phyloP scores from a whole-genome alignment of 139 green algal species.

The Limnomonas spitsbergensis region DNA sequence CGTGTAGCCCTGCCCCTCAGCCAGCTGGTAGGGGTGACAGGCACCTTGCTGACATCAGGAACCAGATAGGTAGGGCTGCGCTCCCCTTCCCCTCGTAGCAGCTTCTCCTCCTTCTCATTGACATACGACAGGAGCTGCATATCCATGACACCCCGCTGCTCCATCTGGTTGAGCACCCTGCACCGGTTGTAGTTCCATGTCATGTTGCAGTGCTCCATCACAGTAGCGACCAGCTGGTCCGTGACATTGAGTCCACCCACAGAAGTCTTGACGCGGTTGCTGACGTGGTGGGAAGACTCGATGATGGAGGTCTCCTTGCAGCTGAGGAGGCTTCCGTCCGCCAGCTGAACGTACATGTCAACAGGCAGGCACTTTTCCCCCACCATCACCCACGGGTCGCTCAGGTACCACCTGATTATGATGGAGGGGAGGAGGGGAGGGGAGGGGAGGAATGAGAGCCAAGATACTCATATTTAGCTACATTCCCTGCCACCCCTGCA shows the following conservation, averaged over 20 bases:
- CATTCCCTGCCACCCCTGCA: too few relatives aligned
- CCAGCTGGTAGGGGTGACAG: too few relatives aligned
- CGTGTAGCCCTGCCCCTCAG: too few relatives aligned
- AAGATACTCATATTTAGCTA: too few relatives aligned
- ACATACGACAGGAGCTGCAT: not conserved
- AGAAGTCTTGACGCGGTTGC: not conserved
- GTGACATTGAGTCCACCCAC: not conserved
- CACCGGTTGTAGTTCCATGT: not conserved
- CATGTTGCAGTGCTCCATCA: constrained; percentile 5
- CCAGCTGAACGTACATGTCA: not conserved
- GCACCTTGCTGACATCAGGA: too few relatives aligned
- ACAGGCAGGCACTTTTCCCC: not conserved
- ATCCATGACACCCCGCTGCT: not conserved
- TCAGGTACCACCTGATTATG: not conserved
- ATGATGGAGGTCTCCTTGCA: not conserved
- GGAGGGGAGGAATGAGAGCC: too few relatives aligned
- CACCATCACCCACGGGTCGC: not conserved
- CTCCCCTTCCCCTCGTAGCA: too few relatives aligned
- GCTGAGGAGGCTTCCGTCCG: not conserved
- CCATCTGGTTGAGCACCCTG: not conserved
- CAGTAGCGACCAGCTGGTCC: not conserved
- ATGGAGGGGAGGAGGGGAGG: too few relatives aligned
- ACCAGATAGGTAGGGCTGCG: too few relatives aligned
- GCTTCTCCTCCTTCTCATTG: too few relatives aligned
- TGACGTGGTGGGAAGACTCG: not conserved